Conservation (phyloP, 1,284 basidiomycete species). For the Austroboletus novae-zelandiae region DNA sequence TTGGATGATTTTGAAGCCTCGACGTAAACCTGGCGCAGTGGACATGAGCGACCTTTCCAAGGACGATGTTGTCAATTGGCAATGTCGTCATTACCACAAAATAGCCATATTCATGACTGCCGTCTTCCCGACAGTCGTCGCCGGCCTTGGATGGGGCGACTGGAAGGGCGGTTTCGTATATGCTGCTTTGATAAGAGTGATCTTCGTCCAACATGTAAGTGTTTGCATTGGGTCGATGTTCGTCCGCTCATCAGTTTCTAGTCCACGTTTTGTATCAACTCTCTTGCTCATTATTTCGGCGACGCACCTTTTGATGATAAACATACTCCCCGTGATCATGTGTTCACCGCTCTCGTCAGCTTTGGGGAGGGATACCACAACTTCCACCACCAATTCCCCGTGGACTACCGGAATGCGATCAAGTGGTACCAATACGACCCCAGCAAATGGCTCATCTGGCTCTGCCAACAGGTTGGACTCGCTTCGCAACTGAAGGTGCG, state of each 20-base stretch:
- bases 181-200: slow-evolving; percentile 79
- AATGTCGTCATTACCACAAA: slow-evolving; percentile 78
- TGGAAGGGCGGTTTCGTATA: slow-evolving; percentile 83
- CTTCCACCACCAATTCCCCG: slow-evolving; percentile 94
- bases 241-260: slow-evolving; percentile 29
- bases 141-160: slow-evolving; percentile 83
- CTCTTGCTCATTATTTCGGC: slow-evolving; percentile 92
- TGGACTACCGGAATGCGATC: slow-evolving; percentile 94
- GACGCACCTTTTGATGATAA: slow-evolving; percentile 93
- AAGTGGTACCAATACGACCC: slow-evolving; percentile 91
- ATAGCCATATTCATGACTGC: slow-evolving; percentile 76
- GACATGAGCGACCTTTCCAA: slow-evolving; percentile 84
- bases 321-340: slow-evolving; percentile 87
- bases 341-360: slow-evolving; percentile 84
- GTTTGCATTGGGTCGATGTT: background rate
- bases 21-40: slow-evolving; percentile 83
- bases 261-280: slow-evolving; percentile 96
- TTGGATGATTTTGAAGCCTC: slow-evolving; percentile 92
- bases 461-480: slow-evolving; percentile 62
- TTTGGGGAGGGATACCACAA: slow-evolving; percentile 97
- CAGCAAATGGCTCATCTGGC: slow-evolving; percentile 90
- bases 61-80: slow-evolving; percentile 81
- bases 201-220: slow-evolving; percentile 88
- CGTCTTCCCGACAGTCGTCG: slow-evolving; percentile 71
- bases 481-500: slow-evolving; percentile 78